A percentile compares a stretch with the other conserved stretches of the same genome.
These are phyloP conservation scores for Thalassiosira livingstoniorum DNA, from an alignment of 352 stramenopile genomes.

Conservation along the genomic window DNA sequence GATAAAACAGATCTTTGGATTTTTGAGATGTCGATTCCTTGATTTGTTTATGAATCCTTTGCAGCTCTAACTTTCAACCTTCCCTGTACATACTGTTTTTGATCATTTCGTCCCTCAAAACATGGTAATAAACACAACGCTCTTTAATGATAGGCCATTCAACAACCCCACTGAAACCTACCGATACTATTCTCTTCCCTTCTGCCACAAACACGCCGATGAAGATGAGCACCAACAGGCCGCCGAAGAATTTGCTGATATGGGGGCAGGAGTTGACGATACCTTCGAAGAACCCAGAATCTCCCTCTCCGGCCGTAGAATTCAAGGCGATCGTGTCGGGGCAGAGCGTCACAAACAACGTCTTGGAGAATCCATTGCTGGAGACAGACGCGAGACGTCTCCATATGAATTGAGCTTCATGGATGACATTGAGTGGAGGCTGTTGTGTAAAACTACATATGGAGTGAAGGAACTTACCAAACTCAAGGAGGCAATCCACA, in stretches of 20 bases:
- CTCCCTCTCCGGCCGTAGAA: slow-evolving; percentile 32
- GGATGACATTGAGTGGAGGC: slow-evolving; percentile 86
- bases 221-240: slow-evolving; percentile 75
- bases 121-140: no score
- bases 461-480: slow-evolving; percentile 87
- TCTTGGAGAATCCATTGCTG: slow-evolving; percentile 93
- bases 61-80: no score
- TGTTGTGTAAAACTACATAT: slow-evolving; percentile 91
- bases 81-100: no score
- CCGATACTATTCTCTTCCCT: slow-evolving; percentile 98
- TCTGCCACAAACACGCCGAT: slow-evolving; percentile 91
- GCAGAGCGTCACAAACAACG: slow-evolving; percentile 75
- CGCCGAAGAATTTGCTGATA: slow-evolving; percentile 50
- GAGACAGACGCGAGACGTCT: slow-evolving; percentile 91
- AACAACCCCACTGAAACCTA: slow-evolving; percentile 99
- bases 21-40: no score
- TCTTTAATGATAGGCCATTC: slow-evolving; percentile 89
- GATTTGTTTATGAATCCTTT: no score
- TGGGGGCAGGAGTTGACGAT: slow-evolving; percentile 12
- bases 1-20: no score
- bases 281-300: slow-evolving; percentile 13
- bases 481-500: slow-evolving; percentile 95
- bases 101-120: no score
- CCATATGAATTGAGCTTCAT: slow-evolving; percentile 87
- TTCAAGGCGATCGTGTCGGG: slow-evolving; percentile 61